Percentiles rank a stretch among this genome's conserved stretches.
These are phyloP conservation scores for Debaryomyces maramus DNA, from an alignment of 805 yeast species.

Conservation along the genomic window DNA sequence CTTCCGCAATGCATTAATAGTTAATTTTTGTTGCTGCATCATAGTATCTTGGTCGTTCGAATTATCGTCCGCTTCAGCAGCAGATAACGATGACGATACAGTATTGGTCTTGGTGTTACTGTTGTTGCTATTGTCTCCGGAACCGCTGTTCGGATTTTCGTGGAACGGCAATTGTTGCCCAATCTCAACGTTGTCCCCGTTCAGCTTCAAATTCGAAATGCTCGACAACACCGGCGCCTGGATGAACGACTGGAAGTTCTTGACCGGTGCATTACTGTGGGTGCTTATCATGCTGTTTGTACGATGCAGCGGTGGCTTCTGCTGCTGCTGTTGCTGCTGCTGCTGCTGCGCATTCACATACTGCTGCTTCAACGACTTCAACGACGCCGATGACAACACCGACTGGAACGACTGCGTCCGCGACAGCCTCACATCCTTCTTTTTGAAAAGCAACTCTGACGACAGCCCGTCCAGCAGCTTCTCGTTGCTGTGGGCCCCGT, in stretches of 20 bases:
- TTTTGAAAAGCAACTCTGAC: conserved; percentile 32
- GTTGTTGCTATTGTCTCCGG: conserved; percentile 1
- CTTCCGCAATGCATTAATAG: conserved; percentile 44
- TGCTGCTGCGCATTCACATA: conserved; percentile 7
- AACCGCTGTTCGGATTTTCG: not conserved
- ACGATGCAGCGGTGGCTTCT: conserved; percentile 6
- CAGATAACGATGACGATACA: conserved; percentile 2
- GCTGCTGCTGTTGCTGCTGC: conserved; percentile 6
- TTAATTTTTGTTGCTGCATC: conserved; percentile 42
- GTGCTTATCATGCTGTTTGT: conserved; percentile 21
- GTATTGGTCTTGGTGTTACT: conserved; percentile 2
- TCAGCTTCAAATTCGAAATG: conserved; percentile 28
- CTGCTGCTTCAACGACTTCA: conserved; percentile 37
- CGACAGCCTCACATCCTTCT: conserved; percentile 35
- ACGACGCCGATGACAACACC: conserved; percentile 44
- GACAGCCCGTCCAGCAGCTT: conserved; percentile 8
- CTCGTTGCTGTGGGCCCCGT: not conserved
- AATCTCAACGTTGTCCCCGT: conserved; percentile 36
- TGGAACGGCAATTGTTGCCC: conserved; percentile 42
- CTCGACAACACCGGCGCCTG: conserved; percentile 47
- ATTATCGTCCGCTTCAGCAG: conserved; percentile 17
- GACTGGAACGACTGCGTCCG: conserved; percentile 46
- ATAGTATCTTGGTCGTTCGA: conserved; percentile 36
- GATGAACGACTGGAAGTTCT: conserved; percentile 45
- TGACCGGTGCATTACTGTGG: conserved; percentile 23